Percentiles rank a stretch among this genome's conserved stretches.
Conservation (phyloP, 257 asterid genomes). For the Anisodus tanguticus region DNA sequence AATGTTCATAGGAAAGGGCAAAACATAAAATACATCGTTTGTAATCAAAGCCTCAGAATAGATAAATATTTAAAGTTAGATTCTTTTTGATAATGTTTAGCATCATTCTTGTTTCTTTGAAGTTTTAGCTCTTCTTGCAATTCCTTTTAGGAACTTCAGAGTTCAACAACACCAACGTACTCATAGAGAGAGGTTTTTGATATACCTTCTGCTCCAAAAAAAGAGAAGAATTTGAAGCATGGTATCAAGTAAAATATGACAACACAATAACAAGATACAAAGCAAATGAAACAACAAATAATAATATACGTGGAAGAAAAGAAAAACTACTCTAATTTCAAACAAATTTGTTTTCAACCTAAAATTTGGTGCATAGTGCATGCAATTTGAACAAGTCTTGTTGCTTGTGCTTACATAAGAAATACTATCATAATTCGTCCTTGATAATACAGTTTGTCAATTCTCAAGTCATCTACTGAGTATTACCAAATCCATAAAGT, state of each 20-base stretch:
- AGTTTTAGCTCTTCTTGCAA: not conserved
- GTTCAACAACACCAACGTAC: too few relatives aligned
- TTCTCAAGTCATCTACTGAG: not conserved
- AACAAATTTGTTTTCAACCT: not conserved
- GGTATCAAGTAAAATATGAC: too few relatives aligned
- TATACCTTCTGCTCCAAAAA: too few relatives aligned
- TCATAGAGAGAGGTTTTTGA: too few relatives aligned
- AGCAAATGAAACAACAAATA: too few relatives aligned
- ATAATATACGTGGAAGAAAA: too few relatives aligned
- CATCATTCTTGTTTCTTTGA: not conserved
- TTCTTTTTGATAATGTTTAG: not conserved
- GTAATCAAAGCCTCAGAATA: slow-evolving; percentile 12
- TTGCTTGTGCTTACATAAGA: not conserved
- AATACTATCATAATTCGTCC: not conserved
- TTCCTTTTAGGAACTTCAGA: not conserved
- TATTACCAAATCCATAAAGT: not conserved
- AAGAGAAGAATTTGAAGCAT: too few relatives aligned
- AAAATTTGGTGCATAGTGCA: not conserved
- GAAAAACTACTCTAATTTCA: not conserved
- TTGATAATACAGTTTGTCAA: not conserved
- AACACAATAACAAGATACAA: too few relatives aligned
- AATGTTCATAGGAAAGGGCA: not conserved
- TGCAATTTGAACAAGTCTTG: not conserved
- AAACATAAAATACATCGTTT: not conserved
- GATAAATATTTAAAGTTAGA: not conserved